These are phyloP conservation scores for Pleochaeta shiraiana DNA, from an alignment of 2,329 filamentous ascomycete genomes.

Conservation along the genomic window DNA sequence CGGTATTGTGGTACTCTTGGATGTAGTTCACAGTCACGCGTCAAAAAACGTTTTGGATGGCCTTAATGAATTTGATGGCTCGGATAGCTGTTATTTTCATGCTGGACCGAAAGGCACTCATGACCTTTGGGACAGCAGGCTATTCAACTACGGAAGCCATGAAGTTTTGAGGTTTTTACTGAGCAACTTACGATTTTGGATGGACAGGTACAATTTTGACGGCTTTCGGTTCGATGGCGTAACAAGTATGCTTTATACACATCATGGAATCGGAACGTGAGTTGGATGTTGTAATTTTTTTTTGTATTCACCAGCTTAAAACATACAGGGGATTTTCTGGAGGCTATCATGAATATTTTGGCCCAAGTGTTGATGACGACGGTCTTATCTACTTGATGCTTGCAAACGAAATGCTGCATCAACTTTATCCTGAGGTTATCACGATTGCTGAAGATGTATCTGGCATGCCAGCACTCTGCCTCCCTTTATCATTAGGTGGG, in stretches of 20 bases:
- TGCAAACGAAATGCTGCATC: slow-evolving; percentile 87
- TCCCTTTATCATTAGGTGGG: slow-evolving; percentile 67
- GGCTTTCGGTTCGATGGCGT: slow-evolving; percentile 97
- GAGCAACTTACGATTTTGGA: slow-evolving; percentile 95
- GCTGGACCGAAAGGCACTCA: slow-evolving; percentile 65
- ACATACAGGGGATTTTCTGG: slow-evolving; percentile 66
- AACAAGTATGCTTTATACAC: slow-evolving; percentile 91
- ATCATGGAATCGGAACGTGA: slow-evolving; percentile 94
- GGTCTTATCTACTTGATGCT: slow-evolving; percentile 90
- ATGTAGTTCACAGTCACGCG: slow-evolving; percentile 94
- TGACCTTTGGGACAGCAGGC: slow-evolving; percentile 83
- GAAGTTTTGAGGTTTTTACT: slow-evolving; percentile 91
- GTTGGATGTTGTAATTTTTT: slow-evolving; percentile 21
- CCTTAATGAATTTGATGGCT: slow-evolving; percentile 87
- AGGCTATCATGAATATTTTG: slow-evolving; percentile 97
- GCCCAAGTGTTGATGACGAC: slow-evolving; percentile 71
- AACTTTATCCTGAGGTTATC: slow-evolving; percentile 69
- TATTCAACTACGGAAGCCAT: slow-evolving; percentile 94
- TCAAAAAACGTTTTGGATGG: slow-evolving; percentile 96
- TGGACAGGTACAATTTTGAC: slow-evolving; percentile 95
- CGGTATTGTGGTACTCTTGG: slow-evolving; percentile 76
- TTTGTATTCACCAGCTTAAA: too few species aligned
- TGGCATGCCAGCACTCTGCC: slow-evolving; percentile 91
- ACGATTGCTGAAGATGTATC: slow-evolving; percentile 96
- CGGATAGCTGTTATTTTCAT: slow-evolving; percentile 93